These are phyloP conservation scores for Apiospora hydei DNA, from an alignment of 2,329 filamentous ascomycete species.

Conservation along the genomic window DNA sequence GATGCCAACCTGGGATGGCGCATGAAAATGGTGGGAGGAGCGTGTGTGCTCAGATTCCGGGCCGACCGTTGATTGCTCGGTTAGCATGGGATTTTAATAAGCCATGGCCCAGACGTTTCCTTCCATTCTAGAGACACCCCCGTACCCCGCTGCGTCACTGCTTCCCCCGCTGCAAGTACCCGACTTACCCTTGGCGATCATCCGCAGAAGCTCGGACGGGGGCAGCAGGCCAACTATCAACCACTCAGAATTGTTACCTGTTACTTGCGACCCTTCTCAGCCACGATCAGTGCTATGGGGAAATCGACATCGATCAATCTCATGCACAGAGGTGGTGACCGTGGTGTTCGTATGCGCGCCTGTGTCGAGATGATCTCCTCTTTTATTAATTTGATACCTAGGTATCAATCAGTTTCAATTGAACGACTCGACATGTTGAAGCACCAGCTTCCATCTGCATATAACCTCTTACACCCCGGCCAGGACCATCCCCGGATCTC, in stretches of 20 bases:
- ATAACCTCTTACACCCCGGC: neutral
- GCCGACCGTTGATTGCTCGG: neutral
- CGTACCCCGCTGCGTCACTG: neutral
- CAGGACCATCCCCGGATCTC: neutral
- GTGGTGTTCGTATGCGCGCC: neutral
- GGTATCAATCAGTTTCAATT: neutral
- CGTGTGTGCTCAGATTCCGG: neutral
- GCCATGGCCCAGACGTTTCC: neutral
- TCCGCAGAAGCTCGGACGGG: constrained; percentile 19
- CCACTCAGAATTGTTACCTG: neutral
- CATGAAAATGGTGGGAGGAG: neutral
- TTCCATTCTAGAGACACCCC: neutral
- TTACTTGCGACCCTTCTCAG: neutral
- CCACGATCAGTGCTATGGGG: neutral
- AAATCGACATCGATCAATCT: constrained; percentile 6
- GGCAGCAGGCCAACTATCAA: neutral
- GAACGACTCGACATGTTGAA: neutral
- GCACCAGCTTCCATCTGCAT: neutral
- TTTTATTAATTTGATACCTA: neutral
- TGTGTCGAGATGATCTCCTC: neutral
- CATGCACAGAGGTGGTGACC: neutral
- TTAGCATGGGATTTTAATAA: neutral
- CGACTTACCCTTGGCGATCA: constrained; percentile 3
- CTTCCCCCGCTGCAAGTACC: neutral
- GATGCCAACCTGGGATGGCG: neutral